phyloP scores from a whole-genome alignment of 2,329 filamentous ascomycete species.

The Fusarium setosum region DNA sequence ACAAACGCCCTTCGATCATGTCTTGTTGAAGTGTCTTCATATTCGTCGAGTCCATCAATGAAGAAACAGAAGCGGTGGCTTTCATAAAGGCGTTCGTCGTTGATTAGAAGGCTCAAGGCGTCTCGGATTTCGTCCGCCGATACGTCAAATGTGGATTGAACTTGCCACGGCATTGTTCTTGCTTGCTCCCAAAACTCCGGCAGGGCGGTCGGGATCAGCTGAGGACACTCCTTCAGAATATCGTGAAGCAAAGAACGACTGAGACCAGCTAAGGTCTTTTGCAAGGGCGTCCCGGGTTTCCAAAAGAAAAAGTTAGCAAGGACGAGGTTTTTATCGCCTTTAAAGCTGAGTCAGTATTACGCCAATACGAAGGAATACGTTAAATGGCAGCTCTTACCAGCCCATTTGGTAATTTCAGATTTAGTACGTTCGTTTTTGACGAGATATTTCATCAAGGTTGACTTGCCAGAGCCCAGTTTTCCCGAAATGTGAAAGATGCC shows the following conservation, averaged over 20 bases:
- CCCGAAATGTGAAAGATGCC: background rate
- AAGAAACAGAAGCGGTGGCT: too few relatives aligned
- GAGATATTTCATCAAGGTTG: background rate
- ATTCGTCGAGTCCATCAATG: too few relatives aligned
- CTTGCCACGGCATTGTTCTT: too few relatives aligned
- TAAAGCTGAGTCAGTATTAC: background rate
- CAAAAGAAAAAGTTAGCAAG: background rate
- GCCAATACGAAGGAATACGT: background rate
- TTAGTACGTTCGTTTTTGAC: background rate
- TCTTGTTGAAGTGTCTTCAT: too few relatives aligned
- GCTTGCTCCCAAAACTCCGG: slow-evolving; percentile 1
- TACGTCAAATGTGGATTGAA: too few relatives aligned
- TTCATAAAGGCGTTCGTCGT: too few relatives aligned
- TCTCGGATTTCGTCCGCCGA: too few relatives aligned
- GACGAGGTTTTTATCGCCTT: background rate
- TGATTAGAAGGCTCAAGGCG: too few relatives aligned
- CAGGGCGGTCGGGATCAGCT: background rate
- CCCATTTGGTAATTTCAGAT: background rate
- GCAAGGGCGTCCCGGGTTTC: background rate
- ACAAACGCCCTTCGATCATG: too few relatives aligned
- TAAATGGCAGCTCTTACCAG: background rate
- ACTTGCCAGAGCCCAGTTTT: background rate
- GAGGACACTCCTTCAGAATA: background rate
- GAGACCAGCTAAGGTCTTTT: background rate
- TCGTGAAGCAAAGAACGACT: background rate